Conservation (phyloP, 2,329 filamentous ascomycete species). For the Diaporthe capsici region DNA sequence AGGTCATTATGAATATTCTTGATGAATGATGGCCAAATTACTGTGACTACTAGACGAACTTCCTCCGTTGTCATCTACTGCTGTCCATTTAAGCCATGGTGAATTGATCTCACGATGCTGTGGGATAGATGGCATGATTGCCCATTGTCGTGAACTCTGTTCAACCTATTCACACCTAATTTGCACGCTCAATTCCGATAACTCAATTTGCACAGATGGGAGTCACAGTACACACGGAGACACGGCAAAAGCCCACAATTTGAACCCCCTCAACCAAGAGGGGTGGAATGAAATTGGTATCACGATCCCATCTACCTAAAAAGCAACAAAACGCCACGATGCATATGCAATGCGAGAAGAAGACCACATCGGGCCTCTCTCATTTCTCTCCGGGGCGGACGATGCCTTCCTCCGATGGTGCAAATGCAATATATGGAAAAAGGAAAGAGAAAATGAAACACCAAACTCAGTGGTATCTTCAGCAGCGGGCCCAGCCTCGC, state of each 20-base stretch:
- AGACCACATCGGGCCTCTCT: neutral
- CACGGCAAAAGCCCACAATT: neutral
- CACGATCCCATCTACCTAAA: constrained; percentile 30
- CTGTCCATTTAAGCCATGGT: too few species aligned
- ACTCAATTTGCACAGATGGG: too few species aligned
- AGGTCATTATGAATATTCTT: too few species aligned
- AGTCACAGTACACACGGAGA: neutral
- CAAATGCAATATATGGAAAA: neutral
- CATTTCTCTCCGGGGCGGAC: neutral
- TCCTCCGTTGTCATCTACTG: too few species aligned
- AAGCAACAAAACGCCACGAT: constrained; percentile 4
- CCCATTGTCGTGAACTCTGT: too few species aligned
- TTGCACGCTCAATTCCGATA: too few species aligned
- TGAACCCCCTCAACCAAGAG: neutral
- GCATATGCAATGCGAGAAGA: constrained; percentile 23
- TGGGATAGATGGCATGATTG: too few species aligned
- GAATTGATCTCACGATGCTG: too few species aligned
- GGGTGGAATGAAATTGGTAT: constrained; percentile 18
- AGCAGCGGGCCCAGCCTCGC: constrained; percentile 32
- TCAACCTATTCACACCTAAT: too few species aligned
- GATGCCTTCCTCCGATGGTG: constrained; percentile 22
- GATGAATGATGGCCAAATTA: too few species aligned
- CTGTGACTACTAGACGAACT: too few species aligned
- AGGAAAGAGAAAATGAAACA: neutral
- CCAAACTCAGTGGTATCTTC: constrained; percentile 18